These are phyloP conservation scores for Mycena polygramma DNA, from an alignment of 768 basidiomycete species.

Conservation along the genomic window DNA sequence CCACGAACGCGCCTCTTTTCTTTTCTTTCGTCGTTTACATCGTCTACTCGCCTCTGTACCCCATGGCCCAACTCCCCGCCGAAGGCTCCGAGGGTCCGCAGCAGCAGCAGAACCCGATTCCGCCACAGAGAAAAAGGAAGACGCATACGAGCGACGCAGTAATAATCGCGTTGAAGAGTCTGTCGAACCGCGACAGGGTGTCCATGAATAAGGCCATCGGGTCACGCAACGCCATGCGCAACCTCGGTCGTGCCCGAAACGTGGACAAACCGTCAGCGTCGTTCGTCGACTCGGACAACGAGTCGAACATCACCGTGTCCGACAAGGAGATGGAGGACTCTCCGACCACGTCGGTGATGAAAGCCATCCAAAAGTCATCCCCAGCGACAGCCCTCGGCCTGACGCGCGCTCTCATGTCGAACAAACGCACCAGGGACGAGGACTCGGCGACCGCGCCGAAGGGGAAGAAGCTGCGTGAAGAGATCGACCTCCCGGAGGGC, in stretches of 20 bases:
- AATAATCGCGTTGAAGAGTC: too few species aligned
- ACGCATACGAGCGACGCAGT: too few species aligned
- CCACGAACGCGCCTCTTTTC: too few species aligned
- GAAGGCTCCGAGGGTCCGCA: too few species aligned
- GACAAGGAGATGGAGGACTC: not conserved
- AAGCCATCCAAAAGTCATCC: not conserved
- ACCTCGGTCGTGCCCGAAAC: not conserved
- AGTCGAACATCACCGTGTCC: not conserved
- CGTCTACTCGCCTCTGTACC: too few species aligned
- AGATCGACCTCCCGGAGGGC: not conserved
- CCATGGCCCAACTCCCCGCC: too few species aligned
- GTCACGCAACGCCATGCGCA: not conserved
- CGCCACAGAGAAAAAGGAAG: too few species aligned
- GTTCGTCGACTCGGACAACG: not conserved
- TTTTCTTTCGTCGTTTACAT: too few species aligned
- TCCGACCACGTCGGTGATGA: not conserved
- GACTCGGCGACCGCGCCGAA: not conserved
- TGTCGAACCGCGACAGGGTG: too few species aligned
- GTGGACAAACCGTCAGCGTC: not conserved
- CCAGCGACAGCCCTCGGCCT: not conserved
- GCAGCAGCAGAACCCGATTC: too few species aligned
- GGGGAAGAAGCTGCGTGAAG: not conserved
- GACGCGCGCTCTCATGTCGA: too few species aligned
- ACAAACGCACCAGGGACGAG: slow-evolving; percentile 5
- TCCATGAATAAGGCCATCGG: too few species aligned